phyloP scores from a whole-genome alignment of 2,329 filamentous ascomycete species.

The Phyllosticta citrichinensis region DNA sequence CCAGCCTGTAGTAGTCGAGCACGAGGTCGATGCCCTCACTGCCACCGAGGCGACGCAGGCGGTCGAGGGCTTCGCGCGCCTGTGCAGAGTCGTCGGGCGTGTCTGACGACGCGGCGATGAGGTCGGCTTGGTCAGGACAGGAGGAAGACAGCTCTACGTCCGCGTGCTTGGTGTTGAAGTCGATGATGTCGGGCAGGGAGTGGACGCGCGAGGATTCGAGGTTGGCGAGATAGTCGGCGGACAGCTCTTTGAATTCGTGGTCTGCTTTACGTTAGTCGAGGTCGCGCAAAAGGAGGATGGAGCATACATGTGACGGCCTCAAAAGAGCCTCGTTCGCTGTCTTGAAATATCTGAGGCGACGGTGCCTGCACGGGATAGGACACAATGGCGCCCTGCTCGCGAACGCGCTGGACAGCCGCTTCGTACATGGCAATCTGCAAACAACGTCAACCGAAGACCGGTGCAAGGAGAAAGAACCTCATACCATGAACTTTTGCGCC shows the following conservation, averaged over 20 bases:
- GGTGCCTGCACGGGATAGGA: conserved; percentile 25
- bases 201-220: conserved; percentile 24
- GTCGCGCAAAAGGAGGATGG: neutral
- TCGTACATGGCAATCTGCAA: conserved; percentile 26
- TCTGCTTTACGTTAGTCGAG: conserved; percentile 13
- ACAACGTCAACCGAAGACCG: conserved; percentile 8
- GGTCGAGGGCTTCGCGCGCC: conserved; percentile 18
- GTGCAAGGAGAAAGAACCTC: conserved; percentile 5
- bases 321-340: conserved; percentile 23
- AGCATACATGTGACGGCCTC: conserved; percentile 27
- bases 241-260: conserved; percentile 25
- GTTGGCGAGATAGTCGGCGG: conserved; percentile 24
- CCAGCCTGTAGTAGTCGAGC: conserved; percentile 20
- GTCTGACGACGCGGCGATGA: conserved; percentile 23
- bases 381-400: conserved; percentile 26
- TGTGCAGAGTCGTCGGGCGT: conserved; percentile 12
- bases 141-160: conserved; percentile 22
- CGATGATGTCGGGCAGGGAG: conserved; percentile 27
- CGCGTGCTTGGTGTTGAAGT: conserved; percentile 28
- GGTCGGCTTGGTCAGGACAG: conserved; percentile 26
- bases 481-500: conserved; percentile 28
- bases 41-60: conserved; percentile 21
- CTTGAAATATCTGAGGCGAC: conserved; percentile 21
- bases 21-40: conserved; percentile 24
- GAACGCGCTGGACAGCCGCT: conserved; percentile 24